phyloP scores from a whole-genome alignment of 176 grass and related monocot species.

The Areca catechu region DNA sequence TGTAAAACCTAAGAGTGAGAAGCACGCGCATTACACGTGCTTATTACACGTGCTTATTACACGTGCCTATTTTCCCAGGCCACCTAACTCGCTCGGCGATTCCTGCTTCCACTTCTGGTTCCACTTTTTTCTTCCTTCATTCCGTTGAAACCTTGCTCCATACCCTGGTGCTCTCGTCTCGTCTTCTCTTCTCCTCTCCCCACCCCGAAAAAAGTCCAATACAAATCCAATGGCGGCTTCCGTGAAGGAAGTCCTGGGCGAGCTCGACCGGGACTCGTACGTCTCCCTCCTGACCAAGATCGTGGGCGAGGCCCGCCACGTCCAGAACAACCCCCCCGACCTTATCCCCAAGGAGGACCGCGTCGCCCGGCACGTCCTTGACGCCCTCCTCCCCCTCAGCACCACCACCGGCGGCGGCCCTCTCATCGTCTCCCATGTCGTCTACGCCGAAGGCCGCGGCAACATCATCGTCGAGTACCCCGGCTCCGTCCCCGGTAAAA shows the following conservation, averaged over 20 bases:
- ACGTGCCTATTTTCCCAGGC: too few species aligned
- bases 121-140: too few species aligned
- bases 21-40: too few species aligned
- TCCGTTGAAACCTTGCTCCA: too few species aligned
- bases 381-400: conserved; percentile 47
- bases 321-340: conserved; percentile 88
- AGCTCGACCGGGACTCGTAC: conserved; percentile 57
- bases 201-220: too few species aligned
- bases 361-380: conserved; percentile 74
- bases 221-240: neutral
- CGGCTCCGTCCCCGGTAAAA: conserved; percentile 42
- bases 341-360: conserved; percentile 65
- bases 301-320: conserved; percentile 61
- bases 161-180: too few species aligned
- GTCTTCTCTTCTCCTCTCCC: too few species aligned
- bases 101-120: too few species aligned
- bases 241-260: conserved; percentile 43
- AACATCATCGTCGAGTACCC: conserved; percentile 92
- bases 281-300: conserved; percentile 62
- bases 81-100: too few species aligned
- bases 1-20: too few species aligned
- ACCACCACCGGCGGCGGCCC: conserved; percentile 56
- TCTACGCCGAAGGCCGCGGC: conserved; percentile 51
- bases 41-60: too few species aligned
- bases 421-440: conserved; percentile 55